phyloP scores from a whole-genome alignment of 129 eudicot genomes.

The Flaveria sonorensis region DNA sequence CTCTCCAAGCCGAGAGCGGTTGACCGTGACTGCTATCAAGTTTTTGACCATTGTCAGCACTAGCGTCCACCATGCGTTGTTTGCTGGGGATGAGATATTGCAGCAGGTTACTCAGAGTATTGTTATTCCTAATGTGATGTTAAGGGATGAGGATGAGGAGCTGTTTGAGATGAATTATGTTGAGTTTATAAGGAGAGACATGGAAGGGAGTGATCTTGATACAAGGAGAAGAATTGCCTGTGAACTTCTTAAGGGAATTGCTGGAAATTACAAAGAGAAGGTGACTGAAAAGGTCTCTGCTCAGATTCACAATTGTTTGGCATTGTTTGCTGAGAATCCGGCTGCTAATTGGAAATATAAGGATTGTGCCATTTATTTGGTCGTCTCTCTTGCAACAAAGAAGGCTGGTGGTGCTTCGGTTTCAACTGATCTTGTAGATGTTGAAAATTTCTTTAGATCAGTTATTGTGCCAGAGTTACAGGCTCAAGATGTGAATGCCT shows the following conservation, averaged over 20 bases:
- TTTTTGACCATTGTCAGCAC: constrained; percentile 78
- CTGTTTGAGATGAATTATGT: constrained; percentile 86
- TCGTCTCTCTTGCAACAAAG: constrained; percentile 73
- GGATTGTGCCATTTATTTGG: constrained; percentile 94
- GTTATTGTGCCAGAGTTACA: constrained; percentile 87
- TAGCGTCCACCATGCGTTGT: constrained; percentile 70
- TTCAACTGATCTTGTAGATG: constrained; percentile 80
- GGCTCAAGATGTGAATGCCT: constrained; percentile 72
- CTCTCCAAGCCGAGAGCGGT: constrained; percentile 67
- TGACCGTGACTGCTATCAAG: constrained; percentile 90
- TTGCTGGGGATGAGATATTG: constrained; percentile 68
- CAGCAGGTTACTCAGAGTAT: constrained; percentile 78
- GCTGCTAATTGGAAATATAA: constrained; percentile 81
- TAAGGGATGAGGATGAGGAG: constrained; percentile 94
- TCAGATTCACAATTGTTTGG: constrained; percentile 64
- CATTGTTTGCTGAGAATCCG: constrained; percentile 65
- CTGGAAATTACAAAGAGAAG: constrained; percentile 66
- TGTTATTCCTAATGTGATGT: constrained; percentile 89
- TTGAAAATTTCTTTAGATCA: constrained; percentile 68
- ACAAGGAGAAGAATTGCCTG: constrained; percentile 96
- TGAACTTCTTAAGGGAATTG: constrained; percentile 97
- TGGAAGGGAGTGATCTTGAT: constrained; percentile 95
- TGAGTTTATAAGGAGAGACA: constrained; percentile 85
- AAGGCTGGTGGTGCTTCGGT: constrained; percentile 71
- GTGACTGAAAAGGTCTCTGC: constrained; percentile 59